These are phyloP conservation scores for Triticum turgidum DNA, from an alignment of 176 grass and related monocot genomes.

Conservation along the genomic window DNA sequence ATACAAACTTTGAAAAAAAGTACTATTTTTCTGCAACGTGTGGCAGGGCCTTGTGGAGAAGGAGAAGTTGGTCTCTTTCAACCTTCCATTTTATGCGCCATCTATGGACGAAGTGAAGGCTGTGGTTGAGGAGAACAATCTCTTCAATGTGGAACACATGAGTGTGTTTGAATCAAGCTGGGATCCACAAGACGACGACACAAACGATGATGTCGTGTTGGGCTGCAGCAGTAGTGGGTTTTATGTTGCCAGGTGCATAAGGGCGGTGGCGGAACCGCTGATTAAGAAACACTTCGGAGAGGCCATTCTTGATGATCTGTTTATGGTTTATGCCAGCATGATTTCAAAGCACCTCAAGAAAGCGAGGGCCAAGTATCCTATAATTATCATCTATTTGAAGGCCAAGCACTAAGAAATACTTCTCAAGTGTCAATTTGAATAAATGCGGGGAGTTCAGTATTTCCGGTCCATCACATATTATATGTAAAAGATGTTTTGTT, in stretches of 20 bases:
- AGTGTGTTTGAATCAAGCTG: conserved; percentile 51
- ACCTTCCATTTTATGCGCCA: conserved; percentile 63
- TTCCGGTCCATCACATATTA: no score
- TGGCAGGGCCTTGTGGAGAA: conserved; percentile 49
- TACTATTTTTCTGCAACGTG: no score
- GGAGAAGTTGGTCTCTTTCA: conserved; percentile 55
- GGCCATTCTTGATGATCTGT: conserved; percentile 47
- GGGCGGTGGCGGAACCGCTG: conserved; percentile 40
- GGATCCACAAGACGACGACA: conserved; percentile 39
- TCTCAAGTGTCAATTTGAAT: background rate
- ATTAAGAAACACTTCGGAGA: conserved; percentile 1
- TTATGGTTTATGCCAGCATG: conserved; percentile 33
- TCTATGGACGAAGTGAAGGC: conserved; percentile 59
- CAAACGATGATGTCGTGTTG: conserved; percentile 3
- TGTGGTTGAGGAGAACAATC: conserved; percentile 11
- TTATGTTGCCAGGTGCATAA: conserved; percentile 34
- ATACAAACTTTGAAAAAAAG: no score
- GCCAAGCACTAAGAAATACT: background rate
- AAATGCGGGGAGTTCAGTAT: no score
- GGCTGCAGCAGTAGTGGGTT: conserved; percentile 38
- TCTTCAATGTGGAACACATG: conserved; percentile 46
- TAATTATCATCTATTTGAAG: conserved; percentile 15
- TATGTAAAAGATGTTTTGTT: no score
- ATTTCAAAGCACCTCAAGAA: conserved; percentile 32
- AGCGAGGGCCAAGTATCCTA: conserved; percentile 43